Base-by-base conservation (phyloP, 768 basidiomycete species). In the Fistulinella prunicolor region DNA sequence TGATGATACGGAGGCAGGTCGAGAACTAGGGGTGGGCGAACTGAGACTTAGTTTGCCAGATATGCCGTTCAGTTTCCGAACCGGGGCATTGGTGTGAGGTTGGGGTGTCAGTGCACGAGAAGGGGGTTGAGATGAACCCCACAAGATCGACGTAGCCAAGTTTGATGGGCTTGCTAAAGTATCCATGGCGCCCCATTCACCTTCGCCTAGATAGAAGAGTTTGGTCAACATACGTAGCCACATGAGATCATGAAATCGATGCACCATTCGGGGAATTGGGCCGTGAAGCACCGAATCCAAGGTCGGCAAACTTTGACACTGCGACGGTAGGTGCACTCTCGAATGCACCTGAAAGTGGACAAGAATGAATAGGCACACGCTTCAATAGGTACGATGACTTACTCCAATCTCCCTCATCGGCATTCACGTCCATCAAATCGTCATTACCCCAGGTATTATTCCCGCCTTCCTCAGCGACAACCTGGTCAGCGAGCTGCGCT, bases 351-450 rank as follows among this genome's bases (percentile, higher is more conserved):
- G 44, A 12, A 46, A 39, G n/a, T 1, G 24, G 16, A 7, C n/a
- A 10, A 41, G 1, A 6, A 3, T 35, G 19, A 46, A 36, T 1
- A 32, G 2, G 2, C 6, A 6, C 7, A 23, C 13, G 12, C 16
- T 39, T 5, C 10, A 36, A n/a, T 21, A 32, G 20, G 38, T 32
- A n/a, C 29, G 17, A n/a, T 12, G 3, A 75, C 85, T 62, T 63
- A 89, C 94, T 88, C 94, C 94, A 99, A 62, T 97, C 95, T 58
- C 85, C 94, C 21, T 84, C 80, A 58, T 98, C 94, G 0, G 89
- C 93, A 60, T 93, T 85, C 4, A 97, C 84, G 61, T 99, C 94
- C 64, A 97, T 95, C 47, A 97, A 66, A 65, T 97, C 89, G 8
- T 79, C 84, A 39, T 68, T 74, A 1, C 83, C 87, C 89, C 89